Conservation (phyloP, 2,329 filamentous ascomycete species). For the Paraphoma sp. region DNA sequence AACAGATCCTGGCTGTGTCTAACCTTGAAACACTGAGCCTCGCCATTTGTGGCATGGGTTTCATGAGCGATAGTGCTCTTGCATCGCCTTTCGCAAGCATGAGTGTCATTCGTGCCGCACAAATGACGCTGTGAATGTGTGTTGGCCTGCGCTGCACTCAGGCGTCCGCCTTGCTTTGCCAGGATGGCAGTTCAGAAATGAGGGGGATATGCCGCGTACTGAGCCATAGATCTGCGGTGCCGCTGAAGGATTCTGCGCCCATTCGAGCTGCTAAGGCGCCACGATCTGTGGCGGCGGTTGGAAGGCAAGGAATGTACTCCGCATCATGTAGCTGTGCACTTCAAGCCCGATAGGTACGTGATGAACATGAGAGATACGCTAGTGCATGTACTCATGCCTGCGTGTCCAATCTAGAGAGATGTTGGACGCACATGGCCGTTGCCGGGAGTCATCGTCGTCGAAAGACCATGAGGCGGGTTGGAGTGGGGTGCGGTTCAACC, state of each 20-base stretch:
- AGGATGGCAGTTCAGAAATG: neutral
- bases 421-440: neutral
- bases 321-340: neutral
- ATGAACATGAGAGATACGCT: neutral
- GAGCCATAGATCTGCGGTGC: neutral
- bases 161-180: neutral
- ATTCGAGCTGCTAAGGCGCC: neutral
- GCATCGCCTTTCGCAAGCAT: neutral
- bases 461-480: neutral
- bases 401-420: neutral
- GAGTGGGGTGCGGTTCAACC: neutral
- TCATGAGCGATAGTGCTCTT: neutral
- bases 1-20: conserved; percentile 1
- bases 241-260: neutral
- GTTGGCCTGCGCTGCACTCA: neutral
- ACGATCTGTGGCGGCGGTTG: neutral
- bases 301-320: neutral
- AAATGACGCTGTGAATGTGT: neutral
- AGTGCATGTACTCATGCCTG: neutral
- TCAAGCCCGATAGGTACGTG: neutral
- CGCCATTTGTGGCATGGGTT: neutral
- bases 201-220: neutral
- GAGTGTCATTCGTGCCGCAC: neutral
- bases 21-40: conserved; percentile 7
- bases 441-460: neutral